Base-by-base conservation (phyloP, 2,329 filamentous ascomycete species). In the Penicillium sp. region DNA sequence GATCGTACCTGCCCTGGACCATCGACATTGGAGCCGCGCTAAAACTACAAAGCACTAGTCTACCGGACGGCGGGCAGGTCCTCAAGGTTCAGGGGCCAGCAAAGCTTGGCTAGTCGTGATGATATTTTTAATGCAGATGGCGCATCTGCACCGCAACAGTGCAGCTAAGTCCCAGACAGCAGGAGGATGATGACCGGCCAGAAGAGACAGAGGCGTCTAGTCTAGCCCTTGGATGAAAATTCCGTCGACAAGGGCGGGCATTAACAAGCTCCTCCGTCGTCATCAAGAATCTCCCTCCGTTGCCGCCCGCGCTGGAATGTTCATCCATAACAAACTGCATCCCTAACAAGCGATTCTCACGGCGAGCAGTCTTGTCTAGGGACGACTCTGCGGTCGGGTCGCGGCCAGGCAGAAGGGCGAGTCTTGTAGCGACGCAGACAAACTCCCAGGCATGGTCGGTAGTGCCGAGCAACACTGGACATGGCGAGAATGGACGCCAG, bases 101-200 rank as follows among this genome's bases (percentile, higher is more conserved):
- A 60, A 66, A 64, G 63, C 63, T 66, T 66, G 62, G 62, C 60
- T 24, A 46, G 49, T 24, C 33, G 14, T 6, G 43, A 27, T 55
- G 53, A 37, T 33, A 9, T 31, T 22, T 40, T 13, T 14, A 19
- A 6, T 37, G 18, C 37, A n/a, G 50, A 31, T 51, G 19, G 36
- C 36, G 49, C 16, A 39, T 37, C 33, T 51, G 33, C 49, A 39
- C 18, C 18, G 31, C 31, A 31, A 1, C 27, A 22, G 22, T 22
- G 7, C 49, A 37, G n/a, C 11, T 31, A 14, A 31, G 49, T 27
- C 33, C 35, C 19, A 51, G 49, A 51, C 9, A 35, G 27, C 27
- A 22, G 35, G 7, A 36, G 33, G 27, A 50, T 37, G 31, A 22
- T 24, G 2, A 50, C 4, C 13, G 33, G 24, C 22, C 18, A 22